Evolutionary conservation across 495 filamentous ascomycete genomes (phyloP).

Genomic region (Terfezia boudieri): DNA sequence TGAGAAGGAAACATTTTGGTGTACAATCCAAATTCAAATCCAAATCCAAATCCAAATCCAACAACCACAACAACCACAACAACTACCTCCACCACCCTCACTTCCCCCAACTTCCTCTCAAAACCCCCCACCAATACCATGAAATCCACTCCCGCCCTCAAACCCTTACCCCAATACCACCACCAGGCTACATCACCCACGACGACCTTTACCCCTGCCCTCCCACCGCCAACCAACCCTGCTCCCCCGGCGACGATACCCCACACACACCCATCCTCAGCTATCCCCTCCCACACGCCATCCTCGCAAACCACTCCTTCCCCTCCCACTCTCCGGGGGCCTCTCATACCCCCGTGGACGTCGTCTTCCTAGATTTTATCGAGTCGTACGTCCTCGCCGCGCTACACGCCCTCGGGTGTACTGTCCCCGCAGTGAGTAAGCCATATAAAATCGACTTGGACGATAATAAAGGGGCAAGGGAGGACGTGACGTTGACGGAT

Average conservation of each 20-base stretch:
- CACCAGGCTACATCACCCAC: constrained; percentile 64
- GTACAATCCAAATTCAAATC: background rate
- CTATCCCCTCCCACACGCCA: constrained; percentile 60
- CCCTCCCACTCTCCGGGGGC: constrained; percentile 7
- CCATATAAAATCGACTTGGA: constrained; percentile 32
- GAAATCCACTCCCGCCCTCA: too few relatives aligned
- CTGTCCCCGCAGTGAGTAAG: too few relatives aligned
- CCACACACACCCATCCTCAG: constrained; percentile 51
- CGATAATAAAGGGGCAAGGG: constrained; percentile 37
- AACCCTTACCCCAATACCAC: constrained; percentile 21
- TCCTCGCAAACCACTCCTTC: constrained; percentile 42
- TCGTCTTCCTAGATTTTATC: constrained; percentile 84
- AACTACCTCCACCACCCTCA: background rate
- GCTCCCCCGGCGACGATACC: constrained; percentile 78
- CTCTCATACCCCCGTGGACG: constrained; percentile 32
- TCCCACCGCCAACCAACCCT: constrained; percentile 59
- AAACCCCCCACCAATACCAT: constrained; percentile 9
- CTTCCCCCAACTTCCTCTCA: background rate
- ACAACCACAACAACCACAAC: too few relatives aligned
- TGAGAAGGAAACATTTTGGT: background rate
- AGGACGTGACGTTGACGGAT: constrained; percentile 44
- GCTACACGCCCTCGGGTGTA: constrained; percentile 30
- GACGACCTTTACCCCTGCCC: constrained; percentile 52
- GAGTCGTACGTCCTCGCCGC: constrained; percentile 55
- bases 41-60: background rate